Evolutionary conservation across 2,329 filamentous ascomycete species (phyloP).

Genomic region (Gnomoniopsis smithogilvyi): DNA sequence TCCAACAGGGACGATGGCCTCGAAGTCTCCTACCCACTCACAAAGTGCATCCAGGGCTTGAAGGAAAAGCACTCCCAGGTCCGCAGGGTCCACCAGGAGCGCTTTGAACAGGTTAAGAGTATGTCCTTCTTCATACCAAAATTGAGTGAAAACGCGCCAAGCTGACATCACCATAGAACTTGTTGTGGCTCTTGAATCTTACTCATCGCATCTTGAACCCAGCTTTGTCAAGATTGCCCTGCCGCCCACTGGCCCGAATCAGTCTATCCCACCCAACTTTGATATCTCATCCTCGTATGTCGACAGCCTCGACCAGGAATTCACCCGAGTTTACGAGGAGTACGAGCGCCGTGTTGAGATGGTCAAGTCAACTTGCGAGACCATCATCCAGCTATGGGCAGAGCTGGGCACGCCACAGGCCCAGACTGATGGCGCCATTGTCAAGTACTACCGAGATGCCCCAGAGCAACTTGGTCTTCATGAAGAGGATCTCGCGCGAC

Average conservation of each 20-base stretch:
- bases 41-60: conserved; percentile 71
- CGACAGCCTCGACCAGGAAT: conserved; percentile 81
- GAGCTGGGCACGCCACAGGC: conserved; percentile 92
- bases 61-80: conserved; percentile 85
- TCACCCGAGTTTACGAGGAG: conserved; percentile 93
- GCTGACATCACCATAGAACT: conserved; percentile 61
- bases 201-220: conserved; percentile 90
- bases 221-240: conserved; percentile 83
- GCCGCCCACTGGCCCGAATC: conserved; percentile 75
- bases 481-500: conserved; percentile 73
- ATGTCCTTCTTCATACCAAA: conserved; percentile 31
- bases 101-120: conserved; percentile 96
- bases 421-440: conserved; percentile 82
- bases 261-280: conserved; percentile 76
- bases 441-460: conserved; percentile 84
- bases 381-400: conserved; percentile 92
- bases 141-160: conserved; percentile 13
- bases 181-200: conserved; percentile 88
- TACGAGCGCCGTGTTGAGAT: conserved; percentile 78
- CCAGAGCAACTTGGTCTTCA: conserved; percentile 94
- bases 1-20: conserved; percentile 60
- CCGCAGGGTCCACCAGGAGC: conserved; percentile 79
- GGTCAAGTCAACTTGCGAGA: conserved; percentile 72
- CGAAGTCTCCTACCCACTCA: conserved; percentile 78
- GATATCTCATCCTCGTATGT: conserved; percentile 92